phyloP scores from a whole-genome alignment of 257 asterid species.

The Nicotiana sylvestris region DNA sequence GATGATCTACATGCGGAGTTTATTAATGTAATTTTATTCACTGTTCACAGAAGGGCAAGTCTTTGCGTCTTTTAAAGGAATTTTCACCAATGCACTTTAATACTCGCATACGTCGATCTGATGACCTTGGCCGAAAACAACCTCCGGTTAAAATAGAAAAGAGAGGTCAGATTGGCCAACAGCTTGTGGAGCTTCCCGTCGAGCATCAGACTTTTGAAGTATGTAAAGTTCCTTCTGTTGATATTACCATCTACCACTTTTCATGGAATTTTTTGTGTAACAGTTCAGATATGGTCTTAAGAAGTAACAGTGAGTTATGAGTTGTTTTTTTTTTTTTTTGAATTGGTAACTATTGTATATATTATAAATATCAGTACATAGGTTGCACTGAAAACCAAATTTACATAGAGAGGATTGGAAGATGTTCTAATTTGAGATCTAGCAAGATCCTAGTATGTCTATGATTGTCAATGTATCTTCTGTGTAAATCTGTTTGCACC shows the following conservation, averaged over 20 bases:
- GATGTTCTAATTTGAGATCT: too few species aligned
- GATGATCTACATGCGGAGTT: background rate
- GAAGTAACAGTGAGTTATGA: background rate
- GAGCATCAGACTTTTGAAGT: constrained; percentile 77
- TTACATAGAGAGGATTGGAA: too few species aligned
- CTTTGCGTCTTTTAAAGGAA: constrained; percentile 68
- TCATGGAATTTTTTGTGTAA: background rate
- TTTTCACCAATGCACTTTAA: constrained; percentile 66
- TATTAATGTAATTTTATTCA: background rate
- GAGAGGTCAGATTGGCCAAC: constrained; percentile 71
- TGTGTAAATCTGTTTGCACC: too few species aligned
- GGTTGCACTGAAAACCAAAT: too few species aligned
- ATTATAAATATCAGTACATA: too few species aligned
- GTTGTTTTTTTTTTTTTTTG: too few species aligned
- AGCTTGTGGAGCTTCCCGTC: constrained; percentile 75
- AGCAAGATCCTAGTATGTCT: too few species aligned
- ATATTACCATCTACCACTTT: background rate
- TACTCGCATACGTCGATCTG: constrained; percentile 36
- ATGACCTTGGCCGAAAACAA: constrained; percentile 33
- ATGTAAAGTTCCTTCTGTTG: constrained; percentile 39
- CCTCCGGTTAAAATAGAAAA: constrained; percentile 39
- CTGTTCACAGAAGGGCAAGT: constrained; percentile 50
- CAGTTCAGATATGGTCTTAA: background rate
- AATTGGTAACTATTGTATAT: too few species aligned
- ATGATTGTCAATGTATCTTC: too few species aligned